Evolutionary conservation across 2,329 filamentous ascomycete genomes (phyloP).

Genomic region (Fusarium nelsonii): DNA sequence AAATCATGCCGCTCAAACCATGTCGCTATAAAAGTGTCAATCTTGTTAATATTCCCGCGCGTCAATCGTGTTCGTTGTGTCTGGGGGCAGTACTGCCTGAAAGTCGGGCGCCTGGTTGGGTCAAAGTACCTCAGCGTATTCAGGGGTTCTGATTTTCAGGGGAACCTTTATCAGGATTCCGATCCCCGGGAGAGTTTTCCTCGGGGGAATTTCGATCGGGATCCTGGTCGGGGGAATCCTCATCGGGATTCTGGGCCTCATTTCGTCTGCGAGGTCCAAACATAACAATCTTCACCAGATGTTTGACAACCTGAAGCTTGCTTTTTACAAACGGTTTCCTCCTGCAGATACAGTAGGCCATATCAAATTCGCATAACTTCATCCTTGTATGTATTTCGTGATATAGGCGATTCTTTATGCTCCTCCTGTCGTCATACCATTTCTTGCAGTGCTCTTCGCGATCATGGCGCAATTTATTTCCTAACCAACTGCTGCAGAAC

Average conservation of each 20-base stretch:
- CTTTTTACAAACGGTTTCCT: neutral
- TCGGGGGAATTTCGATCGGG: too few species aligned
- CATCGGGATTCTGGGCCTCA: neutral
- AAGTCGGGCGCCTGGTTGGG: too few species aligned
- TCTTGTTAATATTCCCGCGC: neutral
- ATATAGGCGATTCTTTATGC: neutral
- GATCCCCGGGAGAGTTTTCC: neutral
- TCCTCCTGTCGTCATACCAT: neutral
- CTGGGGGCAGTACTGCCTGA: neutral
- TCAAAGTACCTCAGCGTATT: neutral
- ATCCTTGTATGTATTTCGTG: neutral
- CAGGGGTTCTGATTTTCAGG: neutral
- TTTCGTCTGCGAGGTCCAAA: neutral
- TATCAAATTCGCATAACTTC: too few species aligned
- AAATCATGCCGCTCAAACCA: constrained; percentile 23
- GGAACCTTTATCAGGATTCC: neutral
- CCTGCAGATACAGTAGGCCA: neutral
- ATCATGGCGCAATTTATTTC: too few species aligned
- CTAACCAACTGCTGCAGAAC: neutral
- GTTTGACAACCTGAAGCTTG: neutral
- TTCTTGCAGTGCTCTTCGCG: neutral
- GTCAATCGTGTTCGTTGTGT: neutral
- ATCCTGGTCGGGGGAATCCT: neutral
- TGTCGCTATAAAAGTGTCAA: constrained; percentile 13
- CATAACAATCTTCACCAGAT: neutral